These are phyloP conservation scores for Meyerozyma carpophila DNA, from an alignment of 1,139 yeast species.

Conservation along the genomic window DNA sequence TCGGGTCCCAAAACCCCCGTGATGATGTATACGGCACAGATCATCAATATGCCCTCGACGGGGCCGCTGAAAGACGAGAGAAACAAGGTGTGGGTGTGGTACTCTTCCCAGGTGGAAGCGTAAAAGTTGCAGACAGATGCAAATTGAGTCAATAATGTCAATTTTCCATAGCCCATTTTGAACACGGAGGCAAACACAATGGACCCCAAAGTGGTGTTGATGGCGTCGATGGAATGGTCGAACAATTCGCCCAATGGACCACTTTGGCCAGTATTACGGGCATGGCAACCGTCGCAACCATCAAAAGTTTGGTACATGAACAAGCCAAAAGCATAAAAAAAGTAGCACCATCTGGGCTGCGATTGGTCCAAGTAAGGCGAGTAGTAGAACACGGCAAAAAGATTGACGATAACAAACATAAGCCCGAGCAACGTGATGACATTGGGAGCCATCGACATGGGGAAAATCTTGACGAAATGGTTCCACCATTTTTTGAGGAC, in stretches of 20 bases:
- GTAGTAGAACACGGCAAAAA: conserved; percentile 60
- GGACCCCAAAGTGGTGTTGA: conserved; percentile 79
- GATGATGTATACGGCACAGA: conserved; percentile 46
- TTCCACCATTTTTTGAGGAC: conserved; percentile 78
- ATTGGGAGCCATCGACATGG: conserved; percentile 84
- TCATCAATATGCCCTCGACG: conserved; percentile 83
- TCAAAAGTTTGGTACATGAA: conserved; percentile 93
- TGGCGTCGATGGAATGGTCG: conserved; percentile 90
- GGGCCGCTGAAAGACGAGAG: conserved; percentile 86
- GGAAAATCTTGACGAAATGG: conserved; percentile 67
- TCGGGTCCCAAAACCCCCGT: conserved; percentile 72
- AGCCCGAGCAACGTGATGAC: conserved; percentile 79
- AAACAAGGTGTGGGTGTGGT: conserved; percentile 79
- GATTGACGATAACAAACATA: conserved; percentile 59
- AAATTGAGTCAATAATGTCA: conserved; percentile 64
- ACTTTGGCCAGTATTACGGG: conserved; percentile 86
- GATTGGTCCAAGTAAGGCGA: conserved; percentile 61
- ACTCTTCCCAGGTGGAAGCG: conserved; percentile 94
- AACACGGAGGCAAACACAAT: conserved; percentile 69
- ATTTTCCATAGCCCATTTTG: conserved; percentile 65
- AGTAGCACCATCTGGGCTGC: conserved; percentile 79
- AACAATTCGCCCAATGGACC: conserved; percentile 94
- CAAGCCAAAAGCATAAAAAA: conserved; percentile 74
- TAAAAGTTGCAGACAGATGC: conserved; percentile 79
- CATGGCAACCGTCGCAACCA: conserved; percentile 95